Conservation (phyloP, 257 asterid species). For the Penstemon barbatus region DNA sequence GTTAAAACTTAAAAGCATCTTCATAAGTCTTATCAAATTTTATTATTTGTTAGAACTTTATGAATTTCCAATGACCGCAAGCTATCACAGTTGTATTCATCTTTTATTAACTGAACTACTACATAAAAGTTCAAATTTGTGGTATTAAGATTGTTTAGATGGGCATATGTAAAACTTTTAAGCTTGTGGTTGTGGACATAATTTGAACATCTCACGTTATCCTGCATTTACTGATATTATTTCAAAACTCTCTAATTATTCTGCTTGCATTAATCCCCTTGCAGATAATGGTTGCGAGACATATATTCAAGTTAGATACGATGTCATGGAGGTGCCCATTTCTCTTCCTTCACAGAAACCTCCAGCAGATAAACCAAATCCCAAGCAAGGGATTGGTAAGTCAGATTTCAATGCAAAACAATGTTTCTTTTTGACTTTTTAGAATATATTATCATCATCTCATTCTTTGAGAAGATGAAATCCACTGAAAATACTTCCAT, state of each 20-base stretch:
- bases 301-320: slow-evolving; percentile 70
- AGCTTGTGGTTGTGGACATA: neutral
- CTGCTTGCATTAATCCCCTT: slow-evolving; percentile 15
- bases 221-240: neutral
- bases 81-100: neutral
- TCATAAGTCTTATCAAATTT: neutral
- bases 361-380: slow-evolving; percentile 91
- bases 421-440: slow-evolving; percentile 11
- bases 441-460: neutral
- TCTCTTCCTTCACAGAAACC: slow-evolving; percentile 88
- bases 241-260: slow-evolving; percentile 12
- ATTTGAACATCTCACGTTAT: neutral
- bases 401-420: slow-evolving; percentile 21
- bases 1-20: neutral
- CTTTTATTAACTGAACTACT: neutral
- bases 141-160: neutral
- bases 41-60: neutral
- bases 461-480: slow-evolving; percentile 15
- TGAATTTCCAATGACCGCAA: neutral
- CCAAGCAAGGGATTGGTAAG: slow-evolving; percentile 95
- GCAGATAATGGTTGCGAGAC: slow-evolving; percentile 71
- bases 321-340: slow-evolving; percentile 81
- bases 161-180: neutral
- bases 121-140: neutral
- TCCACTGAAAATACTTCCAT: neutral